These are phyloP conservation scores for Nicotiana attenuata DNA, from an alignment of 257 asterid species.

Conservation along the genomic window DNA sequence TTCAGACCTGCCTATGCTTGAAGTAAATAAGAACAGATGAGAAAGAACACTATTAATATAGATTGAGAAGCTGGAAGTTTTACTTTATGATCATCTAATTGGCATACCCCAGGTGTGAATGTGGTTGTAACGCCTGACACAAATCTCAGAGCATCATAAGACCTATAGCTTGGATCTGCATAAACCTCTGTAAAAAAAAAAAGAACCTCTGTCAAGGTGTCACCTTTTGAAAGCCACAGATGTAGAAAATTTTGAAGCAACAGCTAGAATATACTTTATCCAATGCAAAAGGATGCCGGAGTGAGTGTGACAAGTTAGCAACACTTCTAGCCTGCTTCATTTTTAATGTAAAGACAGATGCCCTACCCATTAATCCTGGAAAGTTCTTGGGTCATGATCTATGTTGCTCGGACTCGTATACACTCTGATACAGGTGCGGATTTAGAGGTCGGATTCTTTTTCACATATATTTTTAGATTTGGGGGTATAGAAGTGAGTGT, in stretches of 20 bases:
- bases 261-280: not conserved
- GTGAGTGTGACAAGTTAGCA: not conserved
- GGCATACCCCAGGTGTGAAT: slow-evolving; percentile 81
- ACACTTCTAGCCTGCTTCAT: not conserved
- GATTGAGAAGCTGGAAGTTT: not conserved
- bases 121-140: slow-evolving; percentile 79
- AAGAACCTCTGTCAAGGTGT: not conserved
- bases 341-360: not conserved
- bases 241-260: not conserved
- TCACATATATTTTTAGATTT: no score
- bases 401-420: no score
- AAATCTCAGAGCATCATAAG: slow-evolving; percentile 70
- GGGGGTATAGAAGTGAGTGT: no score
- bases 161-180: slow-evolving; percentile 82
- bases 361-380: not conserved
- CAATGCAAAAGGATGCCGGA: not conserved
- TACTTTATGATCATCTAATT: not conserved
- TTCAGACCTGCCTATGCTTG: slow-evolving; percentile 68
- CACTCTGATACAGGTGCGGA: no score
- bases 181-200: slow-evolving; percentile 65
- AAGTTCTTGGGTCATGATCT: no score
- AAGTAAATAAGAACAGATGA: not conserved
- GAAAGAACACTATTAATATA: not conserved
- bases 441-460: no score
- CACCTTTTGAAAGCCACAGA: not conserved